phyloP scores from a whole-genome alignment of 805 yeast genomes.

The Nakazawaea populi region DNA sequence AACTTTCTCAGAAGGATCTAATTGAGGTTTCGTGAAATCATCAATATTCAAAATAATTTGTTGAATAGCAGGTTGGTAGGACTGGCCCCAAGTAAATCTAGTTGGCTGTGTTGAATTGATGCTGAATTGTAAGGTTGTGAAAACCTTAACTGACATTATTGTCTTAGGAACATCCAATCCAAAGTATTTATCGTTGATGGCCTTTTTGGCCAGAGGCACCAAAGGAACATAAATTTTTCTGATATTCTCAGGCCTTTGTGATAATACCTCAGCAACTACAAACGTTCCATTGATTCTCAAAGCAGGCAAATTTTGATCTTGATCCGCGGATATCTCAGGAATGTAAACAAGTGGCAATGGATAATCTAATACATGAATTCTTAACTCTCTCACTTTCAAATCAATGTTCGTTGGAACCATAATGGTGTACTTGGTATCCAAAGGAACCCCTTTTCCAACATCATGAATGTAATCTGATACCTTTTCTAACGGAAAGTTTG shows the following conservation, averaged over 20 bases:
- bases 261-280: conserved; percentile 62
- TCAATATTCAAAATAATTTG: conserved; percentile 75
- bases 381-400: conserved; percentile 50
- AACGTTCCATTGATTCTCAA: conserved; percentile 51
- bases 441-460: conserved; percentile 81
- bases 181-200: conserved; percentile 37
- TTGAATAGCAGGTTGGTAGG: conserved; percentile 79
- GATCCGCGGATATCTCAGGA: conserved; percentile 41
- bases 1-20: conserved; percentile 76
- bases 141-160: conserved; percentile 67
- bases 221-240: conserved; percentile 61
- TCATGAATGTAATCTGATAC: conserved; percentile 59
- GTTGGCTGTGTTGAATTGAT: conserved; percentile 55
- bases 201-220: conserved; percentile 36
- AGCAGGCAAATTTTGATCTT: conserved; percentile 15
- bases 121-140: conserved; percentile 50
- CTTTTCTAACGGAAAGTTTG: conserved; percentile 42
- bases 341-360: conserved; percentile 79
- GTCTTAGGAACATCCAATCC: conserved; percentile 68
- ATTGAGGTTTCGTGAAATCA: conserved; percentile 81
- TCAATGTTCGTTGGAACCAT: conserved; percentile 60
- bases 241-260: conserved; percentile 42
- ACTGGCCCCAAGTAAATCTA: conserved; percentile 76
- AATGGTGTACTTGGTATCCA: conserved; percentile 60
- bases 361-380: conserved; percentile 76